A percentile compares a stretch with the other conserved stretches of the same genome.
These are phyloP conservation scores for Rhodotorula kratochvilovae DNA, from an alignment of 768 basidiomycete genomes.

Conservation along the genomic window DNA sequence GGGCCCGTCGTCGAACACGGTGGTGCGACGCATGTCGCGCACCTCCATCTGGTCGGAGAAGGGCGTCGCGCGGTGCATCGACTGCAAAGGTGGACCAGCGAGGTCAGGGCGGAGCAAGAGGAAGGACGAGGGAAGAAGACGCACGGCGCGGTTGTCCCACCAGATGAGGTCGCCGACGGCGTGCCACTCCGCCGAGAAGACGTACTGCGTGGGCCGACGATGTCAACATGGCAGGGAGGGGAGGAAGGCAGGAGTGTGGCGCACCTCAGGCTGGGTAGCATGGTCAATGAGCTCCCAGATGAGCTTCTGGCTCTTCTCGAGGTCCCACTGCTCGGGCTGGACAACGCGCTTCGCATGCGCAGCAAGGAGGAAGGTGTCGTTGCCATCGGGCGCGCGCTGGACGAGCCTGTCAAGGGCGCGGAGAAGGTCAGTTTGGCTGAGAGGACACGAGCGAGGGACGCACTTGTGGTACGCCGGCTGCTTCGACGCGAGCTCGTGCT, in stretches of 20 bases:
- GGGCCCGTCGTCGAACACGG: conserved; percentile 40
- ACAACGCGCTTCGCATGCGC: conserved; percentile 36
- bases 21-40: conserved; percentile 42
- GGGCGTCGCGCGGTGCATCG: conserved; percentile 37
- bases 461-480: conserved; percentile 41
- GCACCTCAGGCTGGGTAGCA: conserved; percentile 35
- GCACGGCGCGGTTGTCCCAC: conserved; percentile 32
- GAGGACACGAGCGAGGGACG: background rate
- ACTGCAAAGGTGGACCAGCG: background rate
- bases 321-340: conserved; percentile 14
- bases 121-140: background rate
- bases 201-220: conserved; percentile 1
- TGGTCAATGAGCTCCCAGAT: conserved; percentile 39
- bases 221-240: background rate
- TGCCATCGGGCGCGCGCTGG: conserved; percentile 34
- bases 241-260: background rate
- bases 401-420: background rate
- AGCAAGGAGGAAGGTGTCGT: conserved; percentile 39
- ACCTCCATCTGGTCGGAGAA: conserved; percentile 42
- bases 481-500: conserved; percentile 32
- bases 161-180: conserved; percentile 31
- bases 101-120: background rate
- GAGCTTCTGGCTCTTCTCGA: conserved; percentile 34
- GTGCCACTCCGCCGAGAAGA: conserved; percentile 36
- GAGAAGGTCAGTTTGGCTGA: background rate